A percentile compares a stretch with the other conserved stretches of the same genome.
phyloP scores from a whole-genome alignment of 768 basidiomycete genomes.

The Rubroboletus pulcherrimus region DNA sequence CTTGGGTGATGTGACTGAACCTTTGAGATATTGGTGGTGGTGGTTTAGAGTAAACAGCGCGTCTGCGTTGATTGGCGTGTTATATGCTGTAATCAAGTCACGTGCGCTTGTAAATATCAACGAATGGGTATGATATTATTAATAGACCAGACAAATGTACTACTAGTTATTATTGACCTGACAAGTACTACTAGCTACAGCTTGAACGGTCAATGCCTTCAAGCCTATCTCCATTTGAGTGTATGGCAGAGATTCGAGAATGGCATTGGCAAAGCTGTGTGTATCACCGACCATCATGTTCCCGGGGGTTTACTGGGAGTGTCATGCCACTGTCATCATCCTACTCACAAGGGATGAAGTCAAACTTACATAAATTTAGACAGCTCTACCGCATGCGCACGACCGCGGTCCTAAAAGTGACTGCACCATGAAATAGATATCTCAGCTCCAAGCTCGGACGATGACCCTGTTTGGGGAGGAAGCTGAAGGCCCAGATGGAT shows the following conservation, averaged over 20 bases:
- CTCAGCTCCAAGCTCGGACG: background rate
- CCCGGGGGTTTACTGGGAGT: background rate
- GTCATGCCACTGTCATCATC: no score
- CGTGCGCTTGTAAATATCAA: no score
- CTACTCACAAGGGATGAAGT: background rate
- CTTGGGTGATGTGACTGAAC: constrained; percentile 8
- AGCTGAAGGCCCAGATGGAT: background rate
- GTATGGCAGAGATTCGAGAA: no score
- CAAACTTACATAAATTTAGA: background rate
- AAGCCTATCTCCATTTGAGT: no score
- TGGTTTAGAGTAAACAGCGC: constrained; percentile 25
- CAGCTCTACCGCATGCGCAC: no score
- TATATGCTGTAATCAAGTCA: constrained; percentile 28
- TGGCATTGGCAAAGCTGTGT: no score
- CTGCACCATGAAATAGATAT: background rate
- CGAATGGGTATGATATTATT: no score
- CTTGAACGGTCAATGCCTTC: no score
- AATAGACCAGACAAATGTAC: no score
- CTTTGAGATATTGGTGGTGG: constrained; percentile 17
- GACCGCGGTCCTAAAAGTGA: background rate
- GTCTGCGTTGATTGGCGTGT: constrained; percentile 31
- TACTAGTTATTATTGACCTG: no score
- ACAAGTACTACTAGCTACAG: no score
- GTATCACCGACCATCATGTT: background rate
- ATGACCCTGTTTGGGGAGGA: background rate